A percentile compares a stretch with the other conserved stretches of the same genome.
These are phyloP conservation scores for Salix viminalis DNA, from an alignment of 345 rosid species.

Conservation along the genomic window DNA sequence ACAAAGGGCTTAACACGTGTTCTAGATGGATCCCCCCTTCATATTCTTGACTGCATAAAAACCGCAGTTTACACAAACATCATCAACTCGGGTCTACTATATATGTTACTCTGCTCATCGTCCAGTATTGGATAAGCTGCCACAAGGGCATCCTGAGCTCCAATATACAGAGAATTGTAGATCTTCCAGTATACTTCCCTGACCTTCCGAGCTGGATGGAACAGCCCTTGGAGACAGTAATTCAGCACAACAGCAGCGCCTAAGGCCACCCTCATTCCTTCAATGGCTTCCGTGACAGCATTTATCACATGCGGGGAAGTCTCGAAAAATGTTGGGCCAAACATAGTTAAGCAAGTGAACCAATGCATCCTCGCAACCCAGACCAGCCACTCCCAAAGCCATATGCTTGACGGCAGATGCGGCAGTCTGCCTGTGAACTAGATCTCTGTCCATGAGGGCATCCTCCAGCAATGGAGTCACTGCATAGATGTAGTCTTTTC, in stretches of 20 bases:
- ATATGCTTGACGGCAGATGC: conserved; percentile 98
- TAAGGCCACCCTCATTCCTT: conserved; percentile 93
- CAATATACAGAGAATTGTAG: conserved; percentile 90
- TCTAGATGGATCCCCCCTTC: not conserved
- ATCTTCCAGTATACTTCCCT: conserved; percentile 99
- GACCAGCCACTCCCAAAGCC: conserved; percentile 97
- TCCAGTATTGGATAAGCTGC: conserved; percentile 84
- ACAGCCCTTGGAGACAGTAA: conserved; percentile 95
- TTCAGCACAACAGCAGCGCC: conserved; percentile 84
- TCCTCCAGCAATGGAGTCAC: conserved; percentile 98
- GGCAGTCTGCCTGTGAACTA: conserved; percentile 98
- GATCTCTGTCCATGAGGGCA: conserved; percentile 95
- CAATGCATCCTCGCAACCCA: conserved; percentile 97
- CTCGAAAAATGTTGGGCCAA: conserved; percentile 99
- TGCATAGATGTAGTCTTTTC: conserved; percentile 95
- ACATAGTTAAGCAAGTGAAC: conserved; percentile 84
- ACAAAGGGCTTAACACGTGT: not conserved
- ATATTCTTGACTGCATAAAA: not conserved
- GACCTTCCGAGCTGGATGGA: conserved; percentile 97
- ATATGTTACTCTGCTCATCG: conserved; percentile 70
- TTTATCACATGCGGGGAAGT: conserved; percentile 98
- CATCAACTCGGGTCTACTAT: conserved; percentile 85
- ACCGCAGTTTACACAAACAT: conserved; percentile 52
- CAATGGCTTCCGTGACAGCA: conserved; percentile 97
- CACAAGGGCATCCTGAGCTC: conserved; percentile 87